Evolutionary conservation across 1,284 basidiomycete species (phyloP), one percentile per base, ranked within the genome.

Genomic region (Bjerkandera adusta): DNA sequence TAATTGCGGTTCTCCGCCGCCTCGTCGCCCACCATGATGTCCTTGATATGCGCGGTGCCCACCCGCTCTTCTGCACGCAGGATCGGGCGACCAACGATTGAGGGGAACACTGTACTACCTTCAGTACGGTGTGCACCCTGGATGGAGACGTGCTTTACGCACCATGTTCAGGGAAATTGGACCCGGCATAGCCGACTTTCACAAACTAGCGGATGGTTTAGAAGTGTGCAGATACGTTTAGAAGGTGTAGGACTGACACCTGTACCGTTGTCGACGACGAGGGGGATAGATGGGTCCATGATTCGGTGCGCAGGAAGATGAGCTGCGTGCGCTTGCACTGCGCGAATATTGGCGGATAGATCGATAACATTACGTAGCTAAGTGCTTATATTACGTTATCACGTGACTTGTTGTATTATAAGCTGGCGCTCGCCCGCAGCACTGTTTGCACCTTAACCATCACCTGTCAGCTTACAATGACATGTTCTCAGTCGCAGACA

Each of bases 141-240:
- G 16, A n/a, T 7, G 12, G 25, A 15, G 15, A 36, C 5, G 20
- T 15, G 29, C 18, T 24, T 22, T 27, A 38, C 79, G 60, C 61
- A 91, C 92, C 92, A 81, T 97, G 88, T 72, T 96, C 92, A 51
- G 97, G 97, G 68, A 99, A 99, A 76, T 99, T 97, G 58, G 92
- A 94, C 53, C 94, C 97, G 49, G 94, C 95, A 66, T 92, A 99
- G 49, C 96, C 96, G 38, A 96, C 94, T 79, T 98, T 99, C 62
- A 99, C 96, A 65, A 96, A 97, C 92, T 96, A 68, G 51, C 46
- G 34, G 37, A 26, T 25, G 30, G 22, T 35, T 26, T 47, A 18
- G 26, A 18, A 35, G 32, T 12, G 40, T 47, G 12, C 32, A 48
- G 52, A 29, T 5, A 47, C 21, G 41, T 11, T 27, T 27, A 35